Base-by-base conservation (phyloP, 305 asterid species). In the Petunia hybrid region DNA sequence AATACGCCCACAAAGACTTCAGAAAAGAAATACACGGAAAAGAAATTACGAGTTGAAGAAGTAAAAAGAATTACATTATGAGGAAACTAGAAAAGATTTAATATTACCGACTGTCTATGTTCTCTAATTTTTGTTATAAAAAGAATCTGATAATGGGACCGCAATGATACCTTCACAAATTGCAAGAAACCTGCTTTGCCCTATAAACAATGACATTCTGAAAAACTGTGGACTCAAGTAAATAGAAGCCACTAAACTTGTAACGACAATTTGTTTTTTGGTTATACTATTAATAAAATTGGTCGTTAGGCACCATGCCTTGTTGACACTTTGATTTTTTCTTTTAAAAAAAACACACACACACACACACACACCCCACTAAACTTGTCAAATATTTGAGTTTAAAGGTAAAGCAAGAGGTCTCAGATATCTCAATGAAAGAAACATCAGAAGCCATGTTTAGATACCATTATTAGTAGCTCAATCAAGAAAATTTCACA, bases 341-440 rank as follows among this genome's bases (percentile, higher is more conserved):
- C 31, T 22, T 22, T 22, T 22, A 22, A 22, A 22, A 22, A 22
- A 22, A 22, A 22, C 0, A 22, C 31, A 22, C 31, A 22, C 31
- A 22, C 31, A 22, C 31, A 22, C 31, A 22, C 31, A 22, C 31
- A 22, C 31, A 22, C 31, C 31, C 64, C 4, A 67, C 16, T 42
- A n/a, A 67, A 67, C 53, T 7, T 67, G 14, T 67, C 38, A 13
- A 67, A 67, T n/a, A 67, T 42, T 46, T 67, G 75, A 67, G 51
- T 12, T 12, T 40, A 40, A 40, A 66, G 51, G 13, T 66, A 66
- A 55, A 66, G 55, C 1, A 67, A 67, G 76, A 69, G 40, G 41
- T 43, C 41, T 69, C 41, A 2, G 76, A 16, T 43, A 8, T 9
- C 16, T 69, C 57, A 69, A 16, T 9, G 55, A 69, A 43, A 69